Conservation (phyloP, 768 basidiomycete species). For the Boletales sp. region DNA sequence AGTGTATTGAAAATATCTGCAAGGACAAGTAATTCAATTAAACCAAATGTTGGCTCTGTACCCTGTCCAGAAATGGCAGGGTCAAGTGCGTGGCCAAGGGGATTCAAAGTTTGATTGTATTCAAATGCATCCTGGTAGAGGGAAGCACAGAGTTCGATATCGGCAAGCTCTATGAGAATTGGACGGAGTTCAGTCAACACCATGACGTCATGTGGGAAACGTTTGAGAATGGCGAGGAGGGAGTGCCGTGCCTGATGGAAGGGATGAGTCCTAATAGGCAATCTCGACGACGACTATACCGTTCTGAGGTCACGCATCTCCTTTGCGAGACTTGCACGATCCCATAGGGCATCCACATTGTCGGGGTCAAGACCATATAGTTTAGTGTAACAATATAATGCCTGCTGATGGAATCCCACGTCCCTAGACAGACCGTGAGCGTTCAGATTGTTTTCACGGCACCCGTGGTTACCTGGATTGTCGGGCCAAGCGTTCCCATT, state of each 20-base stretch:
- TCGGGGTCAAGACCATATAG: slow-evolving; percentile 72
- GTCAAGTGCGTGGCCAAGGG: slow-evolving; percentile 40
- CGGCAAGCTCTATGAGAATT: slow-evolving; percentile 50
- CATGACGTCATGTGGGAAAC: slow-evolving; percentile 62
- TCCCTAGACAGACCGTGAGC: slow-evolving; percentile 58
- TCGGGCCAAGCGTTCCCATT: slow-evolving; percentile 79
- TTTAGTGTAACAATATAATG: slow-evolving; percentile 89
- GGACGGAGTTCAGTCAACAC: slow-evolving; percentile 73
- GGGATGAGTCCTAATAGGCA: not conserved
- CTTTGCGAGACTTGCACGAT: slow-evolving; percentile 77
- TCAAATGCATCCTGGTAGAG: slow-evolving; percentile 75
- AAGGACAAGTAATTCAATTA: slow-evolving; percentile 73
- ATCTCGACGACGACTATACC: slow-evolving; percentile 36
- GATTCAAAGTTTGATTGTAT: slow-evolving; percentile 48
- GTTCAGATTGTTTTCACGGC: slow-evolving; percentile 50
- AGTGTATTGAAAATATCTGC: slow-evolving; percentile 79
- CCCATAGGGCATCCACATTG: slow-evolving; percentile 87
- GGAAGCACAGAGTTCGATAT: slow-evolving; percentile 57
- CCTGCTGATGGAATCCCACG: slow-evolving; percentile 75
- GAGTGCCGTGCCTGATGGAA: slow-evolving; percentile 25
- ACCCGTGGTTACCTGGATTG: slow-evolving; percentile 60
- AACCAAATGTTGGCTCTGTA: slow-evolving; percentile 10
- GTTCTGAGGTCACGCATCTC: slow-evolving; percentile 68
- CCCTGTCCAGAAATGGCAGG: slow-evolving; percentile 3
- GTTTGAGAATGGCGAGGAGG: slow-evolving; percentile 24